A percentile compares a stretch with the other conserved stretches of the same genome.
These are phyloP conservation scores for Tilletia walkeri DNA, from an alignment of 1,284 basidiomycete species.

Conservation along the genomic window DNA sequence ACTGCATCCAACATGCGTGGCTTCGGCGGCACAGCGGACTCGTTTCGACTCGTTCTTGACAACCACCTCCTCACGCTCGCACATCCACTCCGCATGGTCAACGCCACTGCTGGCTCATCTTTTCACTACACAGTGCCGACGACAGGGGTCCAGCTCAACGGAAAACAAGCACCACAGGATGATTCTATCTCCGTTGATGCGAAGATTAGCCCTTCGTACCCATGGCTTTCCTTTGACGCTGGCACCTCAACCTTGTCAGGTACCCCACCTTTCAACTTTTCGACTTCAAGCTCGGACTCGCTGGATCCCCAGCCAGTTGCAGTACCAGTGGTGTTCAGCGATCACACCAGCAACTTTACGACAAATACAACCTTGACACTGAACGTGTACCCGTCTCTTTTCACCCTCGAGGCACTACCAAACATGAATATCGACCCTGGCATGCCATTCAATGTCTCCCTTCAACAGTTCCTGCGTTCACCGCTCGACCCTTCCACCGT, in stretches of 20 bases:
- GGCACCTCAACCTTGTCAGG: constrained; percentile 66
- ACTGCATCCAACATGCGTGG: constrained; percentile 45
- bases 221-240: constrained; percentile 69
- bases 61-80: constrained; percentile 32
- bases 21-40: constrained; percentile 40
- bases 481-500: constrained; percentile 30
- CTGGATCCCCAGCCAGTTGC: constrained; percentile 33
- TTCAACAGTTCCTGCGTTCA: constrained; percentile 62
- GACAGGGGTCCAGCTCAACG: constrained; percentile 66
- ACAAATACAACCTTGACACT: constrained; percentile 65
- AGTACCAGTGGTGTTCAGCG: constrained; percentile 66
- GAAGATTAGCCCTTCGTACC: constrained; percentile 59
- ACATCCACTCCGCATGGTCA: constrained; percentile 58
- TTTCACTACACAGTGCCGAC: constrained; percentile 53
- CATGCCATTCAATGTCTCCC: constrained; percentile 60
- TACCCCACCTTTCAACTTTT: constrained; percentile 60
- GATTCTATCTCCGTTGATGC: constrained; percentile 47
- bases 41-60: constrained; percentile 40
- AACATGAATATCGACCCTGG: constrained; percentile 62
- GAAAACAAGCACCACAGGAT: constrained; percentile 54
- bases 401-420: constrained; percentile 64
- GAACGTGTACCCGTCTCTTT: constrained; percentile 68
- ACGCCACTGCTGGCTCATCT: constrained; percentile 60
- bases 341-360: constrained; percentile 60
- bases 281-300: constrained; percentile 36